These are phyloP conservation scores for Batrachochytrium dendrobatidis DNA, from an alignment of 371 early-diverging fungal genomes.

Conservation along the genomic window DNA sequence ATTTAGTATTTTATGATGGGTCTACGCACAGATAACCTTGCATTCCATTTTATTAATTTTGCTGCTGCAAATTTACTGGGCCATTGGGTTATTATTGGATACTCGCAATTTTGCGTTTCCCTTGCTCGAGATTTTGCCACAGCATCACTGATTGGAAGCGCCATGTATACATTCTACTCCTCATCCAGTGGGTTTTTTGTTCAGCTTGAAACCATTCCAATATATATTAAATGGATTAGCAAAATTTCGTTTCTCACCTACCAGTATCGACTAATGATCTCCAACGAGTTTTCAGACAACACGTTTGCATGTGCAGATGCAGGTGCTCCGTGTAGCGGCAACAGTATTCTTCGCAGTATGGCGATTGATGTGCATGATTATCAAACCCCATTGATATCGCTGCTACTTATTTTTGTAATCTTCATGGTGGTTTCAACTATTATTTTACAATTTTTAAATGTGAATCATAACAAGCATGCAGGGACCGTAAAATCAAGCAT, in stretches of 20 bases:
- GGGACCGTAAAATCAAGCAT: slow-evolving; percentile 3
- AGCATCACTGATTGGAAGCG: slow-evolving; percentile 29
- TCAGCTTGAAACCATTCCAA: slow-evolving; percentile 25
- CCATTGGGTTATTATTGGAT: slow-evolving; percentile 24
- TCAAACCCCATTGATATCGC: neutral
- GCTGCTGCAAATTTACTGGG: slow-evolving; percentile 15
- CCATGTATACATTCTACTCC: slow-evolving; percentile 26
- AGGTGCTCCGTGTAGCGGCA: slow-evolving; percentile 22
- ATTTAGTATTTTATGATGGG: slow-evolving; percentile 31
- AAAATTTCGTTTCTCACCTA: slow-evolving; percentile 10
- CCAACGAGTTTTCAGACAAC: slow-evolving; percentile 33
- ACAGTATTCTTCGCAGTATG: slow-evolving; percentile 12
- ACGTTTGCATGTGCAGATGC: slow-evolving; percentile 24
- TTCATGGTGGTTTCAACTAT: slow-evolving; percentile 12
- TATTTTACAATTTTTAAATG: neutral
- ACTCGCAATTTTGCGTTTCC: slow-evolving; percentile 26
- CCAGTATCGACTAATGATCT: slow-evolving; percentile 21
- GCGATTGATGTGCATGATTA: slow-evolving; percentile 13
- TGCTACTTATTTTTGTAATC: slow-evolving; percentile 11
- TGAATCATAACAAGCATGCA: neutral
- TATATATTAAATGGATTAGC: slow-evolving; percentile 32
- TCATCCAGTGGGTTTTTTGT: slow-evolving; percentile 32
- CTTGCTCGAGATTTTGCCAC: slow-evolving; percentile 36
- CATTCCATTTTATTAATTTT: slow-evolving; percentile 22
- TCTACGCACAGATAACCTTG: slow-evolving; percentile 26